Base-by-base conservation (phyloP, 1,284 basidiomycete genomes). In the Paramarasmius palmivorus region DNA sequence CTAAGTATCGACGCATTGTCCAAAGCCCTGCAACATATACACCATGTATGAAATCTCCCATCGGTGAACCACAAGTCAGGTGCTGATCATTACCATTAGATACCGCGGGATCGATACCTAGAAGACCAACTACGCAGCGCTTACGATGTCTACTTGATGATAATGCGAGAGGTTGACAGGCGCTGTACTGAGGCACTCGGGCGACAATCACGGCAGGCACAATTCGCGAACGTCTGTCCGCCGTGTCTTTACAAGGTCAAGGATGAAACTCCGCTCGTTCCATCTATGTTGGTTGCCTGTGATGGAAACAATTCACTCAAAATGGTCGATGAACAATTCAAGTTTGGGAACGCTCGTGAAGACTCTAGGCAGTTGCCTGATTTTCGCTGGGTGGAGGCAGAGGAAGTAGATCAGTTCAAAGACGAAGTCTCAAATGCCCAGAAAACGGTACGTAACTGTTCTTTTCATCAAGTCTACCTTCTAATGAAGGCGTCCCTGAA, bases 231-330 rank as follows among this genome's bases (percentile, higher is more conserved):
- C 3, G 23, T 26, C n/a, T 44, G 41, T 25, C 8, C 22, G 3
- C 41, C 41, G 2, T 44, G 41, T 26, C 2, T 12, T 23, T 44
- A 44, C 23, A 9, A 44, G 23, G 20, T 44, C n/a, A n/a, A 20
- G 1, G n/a, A 44, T 26, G 23, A 44, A n/a, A 6, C 4, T 2
- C 23, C 20, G 1, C 23, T 44, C 3, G 10, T 12, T 17, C n/a
- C 25, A 9, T 46, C 50, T 0, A 53, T 65, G 0, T 53, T 71
- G 5, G 46, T 56, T 5, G 54, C 60, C 4, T 59, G 70, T 46
- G 71, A 74, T 53, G 72, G 71, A 4, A 73, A 73, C 52, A 67
- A 68, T 40, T 72, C 67, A 0, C 59, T 73, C 4, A 71, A 71
- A 56, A 57, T 70, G 0, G 55, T 70, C 10, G 57, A 61, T 40